Evolutionary conservation across 1,284 basidiomycete species (phyloP), one percentile per base, ranked within the genome.

Genomic region (Naganishia sp.): DNA sequence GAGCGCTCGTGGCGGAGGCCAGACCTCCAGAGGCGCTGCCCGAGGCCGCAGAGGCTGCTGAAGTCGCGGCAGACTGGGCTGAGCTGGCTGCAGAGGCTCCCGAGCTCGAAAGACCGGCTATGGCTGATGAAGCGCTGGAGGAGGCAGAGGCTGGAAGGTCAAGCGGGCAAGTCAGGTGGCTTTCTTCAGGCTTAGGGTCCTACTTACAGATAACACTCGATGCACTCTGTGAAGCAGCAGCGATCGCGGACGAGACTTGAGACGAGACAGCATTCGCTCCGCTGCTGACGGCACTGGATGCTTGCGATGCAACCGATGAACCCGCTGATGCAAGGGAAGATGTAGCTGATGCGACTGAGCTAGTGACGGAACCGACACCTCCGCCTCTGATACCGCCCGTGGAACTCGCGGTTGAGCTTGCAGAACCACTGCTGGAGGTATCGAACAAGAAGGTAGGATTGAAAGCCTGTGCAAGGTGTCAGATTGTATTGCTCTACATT

Each of bases 391-490:
- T 61, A 45, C 67, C 69, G 6, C n/a, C 50, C 21, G 9, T 53
- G 9, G 49, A 21, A 3, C 25, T 28, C 18, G 55, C 39, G 2
- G 51, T 42, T 2, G 63, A 41, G 13, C 60, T 60, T 5, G 60
- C 32, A 23, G 45, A 45, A 18, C 65, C 57, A 39, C 39, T 43
- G 13, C 65, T 45, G 0, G 66, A 11, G 23, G 47, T 45, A 15
- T 72, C 71, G 50, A 72, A 71, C 61, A 72, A 67, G 64, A 69
- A 63, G 17, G 58, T 68, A 15, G 66, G 65, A 32, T 53, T 67
- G 58, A 67, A 72, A 1, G 66, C 69, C 65, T 69, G 21, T n/a
- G 11, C 11, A 42, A 31, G 1, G 4, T 7, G 32, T 32, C 32
- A 35, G 35, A 23, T n/a, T 4, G 3, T n/a, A 28, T n/a, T 13